Base-by-base conservation (phyloP, 2,329 filamentous ascomycete genomes). In the Ceratocystis destructans region DNA sequence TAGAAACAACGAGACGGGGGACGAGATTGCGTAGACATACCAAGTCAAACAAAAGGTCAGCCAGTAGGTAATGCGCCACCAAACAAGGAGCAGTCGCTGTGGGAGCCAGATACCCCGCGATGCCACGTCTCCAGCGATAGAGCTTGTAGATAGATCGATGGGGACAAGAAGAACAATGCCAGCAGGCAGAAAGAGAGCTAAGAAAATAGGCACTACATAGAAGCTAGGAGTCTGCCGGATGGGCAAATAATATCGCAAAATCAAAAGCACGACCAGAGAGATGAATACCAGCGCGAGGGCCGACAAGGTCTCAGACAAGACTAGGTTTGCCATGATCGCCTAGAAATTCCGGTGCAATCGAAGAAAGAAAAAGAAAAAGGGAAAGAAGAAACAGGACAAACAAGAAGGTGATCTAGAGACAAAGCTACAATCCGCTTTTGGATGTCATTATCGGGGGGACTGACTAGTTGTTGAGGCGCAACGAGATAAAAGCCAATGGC, bases 11-110 rank as follows among this genome's bases (percentile, higher is more conserved):
- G 15, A 45, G 3, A 5, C 22, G 33, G 41, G n/a, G 45, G 33
- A 41, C 15, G 31, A 57, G 12, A 57, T 17, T 20, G 53, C 7
- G 28, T 28, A 53, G 12, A 71, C 80, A 63, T 79, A 93, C 94
- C 94, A 99, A 66, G 93, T 97, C 72, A 99, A 78, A 63, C 87
- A 85, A 77, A 99, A 99, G 0, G 93, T 97, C 66, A 99, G 80
- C 94, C 94, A 99, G 77, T 99, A 99, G 22, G 88, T 87, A 70
- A 99, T 93, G 73, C 93, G 84, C 94, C 94, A 99, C 67, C 88
- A 87, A 28, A 96, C 90, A 72, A 95, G 79, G 62, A 96, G 80
- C 33, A 92, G 82, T 62, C 86, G 79, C 70, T 88, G 81, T 4
- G 89, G 88, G 44, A 99, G 82, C 90, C 92, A 96, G 72, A 99